These are phyloP conservation scores for Aspergillus egyptiacus DNA, from an alignment of 495 filamentous ascomycete genomes.

Conservation along the genomic window DNA sequence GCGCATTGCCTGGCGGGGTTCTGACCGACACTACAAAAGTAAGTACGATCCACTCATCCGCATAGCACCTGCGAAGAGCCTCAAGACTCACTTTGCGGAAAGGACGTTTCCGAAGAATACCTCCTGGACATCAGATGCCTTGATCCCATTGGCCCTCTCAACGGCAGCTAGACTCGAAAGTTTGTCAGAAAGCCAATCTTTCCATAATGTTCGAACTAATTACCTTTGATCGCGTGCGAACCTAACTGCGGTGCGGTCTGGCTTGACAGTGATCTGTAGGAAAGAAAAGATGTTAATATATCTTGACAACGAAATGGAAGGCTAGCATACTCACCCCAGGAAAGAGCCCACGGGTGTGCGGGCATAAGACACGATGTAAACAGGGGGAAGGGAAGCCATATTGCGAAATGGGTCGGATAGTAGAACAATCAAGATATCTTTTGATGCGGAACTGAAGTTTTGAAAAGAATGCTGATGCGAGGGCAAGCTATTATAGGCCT, in stretches of 20 bases:
- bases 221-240: constrained; percentile 87
- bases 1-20: constrained; percentile 94
- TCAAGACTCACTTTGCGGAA: constrained; percentile 70
- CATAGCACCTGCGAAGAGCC: not conserved
- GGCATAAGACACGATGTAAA: constrained; percentile 91
- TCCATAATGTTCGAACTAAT: not conserved
- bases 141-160: constrained; percentile 76
- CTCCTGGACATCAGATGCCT: constrained; percentile 82
- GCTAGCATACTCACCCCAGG: constrained; percentile 60
- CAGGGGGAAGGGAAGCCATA: constrained; percentile 65
- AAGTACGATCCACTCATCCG: constrained; percentile 7
- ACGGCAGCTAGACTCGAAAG: constrained; percentile 59
- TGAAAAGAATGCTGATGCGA: not conserved
- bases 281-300: constrained; percentile 10
- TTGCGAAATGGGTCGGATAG: constrained; percentile 8
- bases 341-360: constrained; percentile 92
- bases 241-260: constrained; percentile 82
- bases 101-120: constrained; percentile 98
- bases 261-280: constrained; percentile 72
- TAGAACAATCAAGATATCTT: not conserved
- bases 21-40: constrained; percentile 71
- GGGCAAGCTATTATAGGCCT: not conserved
- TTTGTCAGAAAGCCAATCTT: constrained; percentile 14
- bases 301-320: not conserved
- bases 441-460: not conserved